A percentile compares a stretch with the other conserved stretches of the same genome.
Evolutionary conservation across 371 early-diverging fungal genomes (phyloP).

Genomic region (Rhizopus arrhizus): DNA sequence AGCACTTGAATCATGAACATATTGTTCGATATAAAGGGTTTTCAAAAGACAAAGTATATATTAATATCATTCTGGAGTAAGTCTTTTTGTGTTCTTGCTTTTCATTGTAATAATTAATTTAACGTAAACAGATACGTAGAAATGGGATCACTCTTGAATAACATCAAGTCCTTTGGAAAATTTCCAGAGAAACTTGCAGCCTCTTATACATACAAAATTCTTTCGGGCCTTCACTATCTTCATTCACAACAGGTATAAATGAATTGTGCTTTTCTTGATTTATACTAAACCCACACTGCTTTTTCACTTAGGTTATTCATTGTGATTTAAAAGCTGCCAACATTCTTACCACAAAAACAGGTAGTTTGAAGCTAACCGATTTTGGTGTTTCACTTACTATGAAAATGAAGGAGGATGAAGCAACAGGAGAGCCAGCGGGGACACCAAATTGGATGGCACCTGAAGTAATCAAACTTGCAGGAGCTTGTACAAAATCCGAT

Average conservation of each 20-base stretch:
- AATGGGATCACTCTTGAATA: conserved; percentile 86
- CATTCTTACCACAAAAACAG: conserved; percentile 91
- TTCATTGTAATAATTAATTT: too few relatives aligned
- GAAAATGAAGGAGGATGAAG: conserved; percentile 66
- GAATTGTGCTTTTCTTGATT: background rate
- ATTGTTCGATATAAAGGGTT: conserved; percentile 90
- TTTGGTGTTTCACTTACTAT: conserved; percentile 92
- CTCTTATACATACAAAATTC: conserved; percentile 87
- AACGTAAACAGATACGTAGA: conserved; percentile 69
- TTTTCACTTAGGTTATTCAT: conserved; percentile 69
- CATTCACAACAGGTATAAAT: conserved; percentile 72
- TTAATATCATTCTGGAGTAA: conserved; percentile 90
- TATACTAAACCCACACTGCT: background rate
- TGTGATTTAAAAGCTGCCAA: conserved; percentile 97
- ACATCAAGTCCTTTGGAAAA: conserved; percentile 84
- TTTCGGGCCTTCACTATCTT: conserved; percentile 88
- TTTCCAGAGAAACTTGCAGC: conserved; percentile 92
- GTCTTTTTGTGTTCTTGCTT: background rate
- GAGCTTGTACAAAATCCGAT: conserved; percentile 81
- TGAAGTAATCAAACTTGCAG: conserved; percentile 87
- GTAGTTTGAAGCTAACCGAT: conserved; percentile 92
- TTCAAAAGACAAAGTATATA: conserved; percentile 68
- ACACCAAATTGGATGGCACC: conserved; percentile 99
- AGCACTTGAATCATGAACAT: conserved; percentile 77
- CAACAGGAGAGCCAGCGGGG: conserved; percentile 74